phyloP scores from a whole-genome alignment of 306 rosid species.

The Sphenostylis stenocarpa region DNA sequence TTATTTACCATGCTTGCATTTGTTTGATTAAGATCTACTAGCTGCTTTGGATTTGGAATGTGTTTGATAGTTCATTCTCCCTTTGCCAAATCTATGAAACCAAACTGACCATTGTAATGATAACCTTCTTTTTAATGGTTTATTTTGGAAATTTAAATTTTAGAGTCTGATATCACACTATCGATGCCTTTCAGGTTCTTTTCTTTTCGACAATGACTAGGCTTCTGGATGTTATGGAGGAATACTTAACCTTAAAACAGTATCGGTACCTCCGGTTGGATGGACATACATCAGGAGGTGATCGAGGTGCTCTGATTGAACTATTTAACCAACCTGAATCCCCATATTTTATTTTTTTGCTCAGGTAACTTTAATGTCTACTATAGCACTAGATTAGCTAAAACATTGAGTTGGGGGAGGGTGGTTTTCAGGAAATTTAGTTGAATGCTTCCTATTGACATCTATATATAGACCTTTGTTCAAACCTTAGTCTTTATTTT shows the following conservation, averaged over 20 bases:
- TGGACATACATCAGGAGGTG: slow-evolving; percentile 97
- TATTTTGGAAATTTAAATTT: slow-evolving; percentile 9
- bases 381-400: background rate
- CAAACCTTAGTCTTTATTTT: background rate
- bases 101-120: background rate
- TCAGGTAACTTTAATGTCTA: slow-evolving; percentile 59
- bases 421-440: background rate
- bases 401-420: background rate
- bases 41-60: slow-evolving; percentile 12
- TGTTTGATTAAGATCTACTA: slow-evolving; percentile 9
- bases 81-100: slow-evolving; percentile 19
- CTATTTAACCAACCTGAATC: slow-evolving; percentile 70
- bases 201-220: slow-evolving; percentile 99
- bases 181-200: slow-evolving; percentile 70
- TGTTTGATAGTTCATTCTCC: slow-evolving; percentile 16
- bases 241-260: slow-evolving; percentile 78
- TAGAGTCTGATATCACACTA: slow-evolving; percentile 20
- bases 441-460: background rate
- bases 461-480: background rate
- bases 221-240: slow-evolving; percentile 99
- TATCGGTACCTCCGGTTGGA: slow-evolving; percentile 91
- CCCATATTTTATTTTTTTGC: slow-evolving; percentile 87
- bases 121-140: background rate
- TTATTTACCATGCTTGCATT: background rate
- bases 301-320: slow-evolving; percentile 96